Evolutionary conservation across 768 basidiomycete species (phyloP).

Genomic region (Rossbeevera mucosa): DNA sequence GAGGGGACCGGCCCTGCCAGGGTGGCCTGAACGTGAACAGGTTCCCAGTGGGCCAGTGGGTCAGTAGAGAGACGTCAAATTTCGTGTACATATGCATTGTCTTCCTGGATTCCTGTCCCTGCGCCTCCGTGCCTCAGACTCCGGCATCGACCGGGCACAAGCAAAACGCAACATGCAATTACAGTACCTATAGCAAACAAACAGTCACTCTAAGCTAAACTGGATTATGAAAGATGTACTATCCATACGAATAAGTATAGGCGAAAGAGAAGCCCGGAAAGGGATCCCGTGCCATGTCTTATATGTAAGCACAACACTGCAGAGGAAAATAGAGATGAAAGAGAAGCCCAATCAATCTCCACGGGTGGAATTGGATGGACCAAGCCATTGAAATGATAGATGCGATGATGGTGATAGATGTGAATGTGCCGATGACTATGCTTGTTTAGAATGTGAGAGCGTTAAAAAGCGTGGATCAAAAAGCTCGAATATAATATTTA

Average conservation of each 20-base stretch:
- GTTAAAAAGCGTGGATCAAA: not conserved
- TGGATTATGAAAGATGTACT: not conserved
- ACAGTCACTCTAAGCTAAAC: not conserved
- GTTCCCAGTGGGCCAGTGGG: no score
- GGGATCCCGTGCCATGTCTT: not conserved
- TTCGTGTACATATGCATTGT: no score
- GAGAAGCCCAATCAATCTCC: not conserved
- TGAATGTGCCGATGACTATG: not conserved
- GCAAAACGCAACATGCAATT: not conserved
- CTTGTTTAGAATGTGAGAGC: not conserved
- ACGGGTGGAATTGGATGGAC: not conserved
- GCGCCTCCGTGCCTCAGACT: not conserved
- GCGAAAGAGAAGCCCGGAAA: not conserved
- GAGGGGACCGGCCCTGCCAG: not conserved
- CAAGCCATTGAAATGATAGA: not conserved
- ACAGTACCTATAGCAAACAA: not conserved
- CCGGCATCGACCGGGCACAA: not conserved
- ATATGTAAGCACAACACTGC: not conserved
- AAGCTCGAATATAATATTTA: not conserved
- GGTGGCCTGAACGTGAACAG: no score
- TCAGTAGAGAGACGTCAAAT: no score
- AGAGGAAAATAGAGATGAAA: not conserved
- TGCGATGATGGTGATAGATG: not conserved
- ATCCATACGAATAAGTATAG: not conserved
- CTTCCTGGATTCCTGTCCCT: not conserved